Base-by-base conservation (phyloP, 805 yeast species). In the Torulaspora quercuum region DNA sequence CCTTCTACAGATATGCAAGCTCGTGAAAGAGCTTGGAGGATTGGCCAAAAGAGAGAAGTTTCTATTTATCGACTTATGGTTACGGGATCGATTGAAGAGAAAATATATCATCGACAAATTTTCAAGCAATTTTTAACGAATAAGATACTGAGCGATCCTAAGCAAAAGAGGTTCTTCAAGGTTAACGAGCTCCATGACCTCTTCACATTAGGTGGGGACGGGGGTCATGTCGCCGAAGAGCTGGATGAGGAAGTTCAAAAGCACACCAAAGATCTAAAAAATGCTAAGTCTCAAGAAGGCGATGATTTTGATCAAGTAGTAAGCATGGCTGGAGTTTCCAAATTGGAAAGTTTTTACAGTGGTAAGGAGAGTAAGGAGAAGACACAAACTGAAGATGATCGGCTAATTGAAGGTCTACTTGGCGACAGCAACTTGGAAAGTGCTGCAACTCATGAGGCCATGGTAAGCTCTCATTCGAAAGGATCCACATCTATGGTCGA, bases 1-100 rank as follows among this genome's bases (percentile, higher is more conserved):
- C 98, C 98, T 1, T 87, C 96, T 1, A 92, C 97, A 0, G 98
- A 90, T 65, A 72, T 89, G 42, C 98, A 90, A 61, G 98, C 98
- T 0, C 70, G 97, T 42, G 98, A 90, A 58, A 65, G 98, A 32
- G 97, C 97, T 0, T 92, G 97, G 97, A 70, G 98, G 46, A 69
- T 90, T 45, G 98, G 98, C 1, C 98, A 90, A 59, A 89, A 83
- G 56, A 78, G 80, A 40, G 95, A 89, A 49, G 97, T 90, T 6
- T 77, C 88, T 5, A 89, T 90, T 22, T 92, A 90, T 51, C 66
- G 98, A 41, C 67, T 92, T 27, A 87, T 92, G 85, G 84, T 88
- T 28, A 87, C 96, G 2, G 97, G 97, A 0, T 78, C 96, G 0
- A 92, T 90, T 29, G 98, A 92, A 55, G 98, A 92, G 57, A 92